These are phyloP conservation scores for Cryptosporidium bovis DNA, from an alignment of 169 alveolate species.

Conservation along the genomic window DNA sequence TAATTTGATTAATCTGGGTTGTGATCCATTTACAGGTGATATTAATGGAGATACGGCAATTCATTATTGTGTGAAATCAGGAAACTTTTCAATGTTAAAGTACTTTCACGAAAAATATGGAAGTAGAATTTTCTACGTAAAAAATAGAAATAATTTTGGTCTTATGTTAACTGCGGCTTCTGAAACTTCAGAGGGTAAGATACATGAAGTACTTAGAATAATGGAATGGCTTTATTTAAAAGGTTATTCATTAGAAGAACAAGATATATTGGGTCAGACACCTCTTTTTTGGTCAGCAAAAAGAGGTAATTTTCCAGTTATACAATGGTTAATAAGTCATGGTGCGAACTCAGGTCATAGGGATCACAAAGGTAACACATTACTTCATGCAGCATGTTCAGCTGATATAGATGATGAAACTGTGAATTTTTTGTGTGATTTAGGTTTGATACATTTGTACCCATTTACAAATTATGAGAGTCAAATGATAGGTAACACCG, in stretches of 20 bases:
- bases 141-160: constrained; percentile 69
- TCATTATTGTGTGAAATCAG: constrained; percentile 80
- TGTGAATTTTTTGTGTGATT: constrained; percentile 75
- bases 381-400: constrained; percentile 77
- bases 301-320: constrained; percentile 84
- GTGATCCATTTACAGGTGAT: constrained; percentile 78
- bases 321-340: constrained; percentile 89
- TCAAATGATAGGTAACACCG: constrained; percentile 67
- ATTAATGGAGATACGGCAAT: constrained; percentile 78
- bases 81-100: constrained; percentile 80
- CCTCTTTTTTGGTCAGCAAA: constrained; percentile 88
- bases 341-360: constrained; percentile 87
- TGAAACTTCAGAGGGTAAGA: constrained; percentile 84
- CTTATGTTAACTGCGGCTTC: constrained; percentile 89
- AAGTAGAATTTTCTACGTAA: constrained; percentile 72
- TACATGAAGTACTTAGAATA: constrained; percentile 82
- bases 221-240: constrained; percentile 87
- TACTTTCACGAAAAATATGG: constrained; percentile 75
- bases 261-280: constrained; percentile 88
- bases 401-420: constrained; percentile 74
- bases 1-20: constrained; percentile 66
- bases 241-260: constrained; percentile 91
- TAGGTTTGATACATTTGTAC: constrained; percentile 73
- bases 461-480: constrained; percentile 75
- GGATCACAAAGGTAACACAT: constrained; percentile 77